Percentiles rank a stretch among this genome's conserved stretches.
phyloP scores from a whole-genome alignment of 2,329 filamentous ascomycete genomes.

The Bipolaris cookei region DNA sequence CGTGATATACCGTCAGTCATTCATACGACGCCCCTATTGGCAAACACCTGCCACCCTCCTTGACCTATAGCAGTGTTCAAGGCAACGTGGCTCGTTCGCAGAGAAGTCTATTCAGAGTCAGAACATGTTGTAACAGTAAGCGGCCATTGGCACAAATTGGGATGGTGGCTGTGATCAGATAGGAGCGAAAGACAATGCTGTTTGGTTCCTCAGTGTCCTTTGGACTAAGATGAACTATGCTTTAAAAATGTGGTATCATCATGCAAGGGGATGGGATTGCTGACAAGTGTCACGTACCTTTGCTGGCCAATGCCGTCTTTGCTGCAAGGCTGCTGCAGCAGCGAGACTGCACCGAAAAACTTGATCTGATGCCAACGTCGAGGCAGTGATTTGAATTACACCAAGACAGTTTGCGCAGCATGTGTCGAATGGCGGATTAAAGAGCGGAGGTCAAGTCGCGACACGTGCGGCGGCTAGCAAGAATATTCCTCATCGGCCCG shows the following conservation, averaged over 20 bases:
- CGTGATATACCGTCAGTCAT: conserved; percentile 1
- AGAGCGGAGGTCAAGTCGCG: conserved; percentile 4
- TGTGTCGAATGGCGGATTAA: conserved; percentile 7
- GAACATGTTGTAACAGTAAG: conserved; percentile 7
- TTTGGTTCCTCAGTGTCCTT: conserved; percentile 49
- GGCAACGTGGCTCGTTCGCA: background rate
- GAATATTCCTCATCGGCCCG: conserved; percentile 12
- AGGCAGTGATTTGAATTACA: conserved; percentile 4
- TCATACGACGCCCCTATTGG: background rate
- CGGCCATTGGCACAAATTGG: background rate
- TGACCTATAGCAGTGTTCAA: background rate
- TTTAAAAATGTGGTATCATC: conserved; percentile 49
- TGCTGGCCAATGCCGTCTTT: background rate
- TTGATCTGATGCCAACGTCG: background rate
- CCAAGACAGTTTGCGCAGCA: conserved; percentile 5
- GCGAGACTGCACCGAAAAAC: background rate
- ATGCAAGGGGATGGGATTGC: conserved; percentile 24
- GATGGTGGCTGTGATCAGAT: conserved; percentile 40
- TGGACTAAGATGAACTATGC: conserved; percentile 54
- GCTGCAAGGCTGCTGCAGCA: background rate
- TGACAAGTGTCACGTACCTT: conserved; percentile 34
- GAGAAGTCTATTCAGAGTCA: conserved; percentile 11
- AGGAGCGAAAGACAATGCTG: conserved; percentile 53
- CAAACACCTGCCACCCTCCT: conserved; percentile 2
- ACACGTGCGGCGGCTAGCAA: conserved; percentile 2